phyloP scores from a whole-genome alignment of 345 rosid genomes.

The Brassica nigra region DNA sequence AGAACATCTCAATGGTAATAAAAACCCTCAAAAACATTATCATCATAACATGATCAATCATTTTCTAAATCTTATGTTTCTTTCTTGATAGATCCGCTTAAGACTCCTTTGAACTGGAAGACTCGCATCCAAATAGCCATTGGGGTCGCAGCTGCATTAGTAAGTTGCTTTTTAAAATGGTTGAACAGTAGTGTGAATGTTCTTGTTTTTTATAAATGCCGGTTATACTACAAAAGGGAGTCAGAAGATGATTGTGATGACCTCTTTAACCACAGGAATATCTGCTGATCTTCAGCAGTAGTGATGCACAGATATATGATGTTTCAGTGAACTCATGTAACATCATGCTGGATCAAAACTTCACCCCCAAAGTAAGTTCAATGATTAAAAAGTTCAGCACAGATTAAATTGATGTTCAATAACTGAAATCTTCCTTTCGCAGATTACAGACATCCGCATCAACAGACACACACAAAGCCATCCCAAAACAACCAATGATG shows the following conservation, averaged over 20 bases:
- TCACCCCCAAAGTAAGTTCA: constrained; percentile 67
- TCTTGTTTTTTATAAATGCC: too few relatives aligned
- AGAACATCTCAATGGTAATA: constrained; percentile 80
- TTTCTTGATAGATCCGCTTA: constrained; percentile 77
- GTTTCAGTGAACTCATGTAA: constrained; percentile 82
- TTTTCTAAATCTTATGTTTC: neutral
- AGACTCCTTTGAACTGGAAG: constrained; percentile 90
- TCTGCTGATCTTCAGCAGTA: constrained; percentile 71
- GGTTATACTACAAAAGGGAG: neutral
- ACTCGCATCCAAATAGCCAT: constrained; percentile 73
- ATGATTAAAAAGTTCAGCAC: neutral
- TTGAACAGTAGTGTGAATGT: too few relatives aligned
- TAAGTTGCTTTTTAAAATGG: constrained; percentile 44
- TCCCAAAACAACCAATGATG: constrained; percentile 40
- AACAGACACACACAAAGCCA: constrained; percentile 40
- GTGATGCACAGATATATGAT: constrained; percentile 58
- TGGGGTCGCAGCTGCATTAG: constrained; percentile 96
- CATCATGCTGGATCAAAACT: constrained; percentile 85
- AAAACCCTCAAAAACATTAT: constrained; percentile 6
- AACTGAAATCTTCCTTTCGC: constrained; percentile 18
- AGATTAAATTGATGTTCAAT: neutral
- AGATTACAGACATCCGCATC: constrained; percentile 74
- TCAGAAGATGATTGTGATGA: neutral
- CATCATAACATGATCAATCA: neutral
- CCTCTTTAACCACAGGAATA: constrained; percentile 65